Evolutionary conservation across 306 rosid species (phyloP).

Genomic region (Cucurbita pepo): DNA sequence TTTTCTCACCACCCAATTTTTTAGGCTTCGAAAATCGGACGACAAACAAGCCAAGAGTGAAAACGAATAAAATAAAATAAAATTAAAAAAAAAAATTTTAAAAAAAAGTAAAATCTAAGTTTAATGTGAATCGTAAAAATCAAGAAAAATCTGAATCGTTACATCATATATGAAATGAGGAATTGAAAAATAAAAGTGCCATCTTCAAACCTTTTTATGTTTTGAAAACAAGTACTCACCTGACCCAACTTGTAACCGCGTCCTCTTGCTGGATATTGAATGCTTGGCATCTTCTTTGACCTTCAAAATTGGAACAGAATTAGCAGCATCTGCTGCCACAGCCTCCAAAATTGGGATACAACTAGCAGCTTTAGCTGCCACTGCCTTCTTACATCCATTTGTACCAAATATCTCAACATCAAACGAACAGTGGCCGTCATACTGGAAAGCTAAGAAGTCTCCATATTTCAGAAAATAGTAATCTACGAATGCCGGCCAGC

Average conservation of each 20-base stretch:
- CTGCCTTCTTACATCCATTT: neutral
- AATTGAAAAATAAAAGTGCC: neutral
- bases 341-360: neutral
- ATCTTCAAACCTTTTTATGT: too few species aligned
- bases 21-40: too few species aligned
- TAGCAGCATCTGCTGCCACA: neutral
- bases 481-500: conserved; percentile 12
- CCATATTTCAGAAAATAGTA: conserved; percentile 7
- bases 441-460: conserved; percentile 11
- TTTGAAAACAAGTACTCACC: neutral
- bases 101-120: too few species aligned
- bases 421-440: conserved; percentile 3
- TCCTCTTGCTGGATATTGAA: neutral
- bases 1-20: too few species aligned
- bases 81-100: too few species aligned
- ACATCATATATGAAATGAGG: neutral
- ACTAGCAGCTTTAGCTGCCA: neutral
- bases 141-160: too few species aligned
- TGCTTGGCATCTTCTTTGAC: neutral
- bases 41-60: too few species aligned
- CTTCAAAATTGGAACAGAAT: neutral
- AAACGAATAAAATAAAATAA: too few species aligned
- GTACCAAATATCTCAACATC: conserved; percentile 10
- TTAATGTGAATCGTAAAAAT: too few species aligned
- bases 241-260: neutral